phyloP scores from a whole-genome alignment of 805 yeast species.

The Wickerhamiella alocasiicola region DNA sequence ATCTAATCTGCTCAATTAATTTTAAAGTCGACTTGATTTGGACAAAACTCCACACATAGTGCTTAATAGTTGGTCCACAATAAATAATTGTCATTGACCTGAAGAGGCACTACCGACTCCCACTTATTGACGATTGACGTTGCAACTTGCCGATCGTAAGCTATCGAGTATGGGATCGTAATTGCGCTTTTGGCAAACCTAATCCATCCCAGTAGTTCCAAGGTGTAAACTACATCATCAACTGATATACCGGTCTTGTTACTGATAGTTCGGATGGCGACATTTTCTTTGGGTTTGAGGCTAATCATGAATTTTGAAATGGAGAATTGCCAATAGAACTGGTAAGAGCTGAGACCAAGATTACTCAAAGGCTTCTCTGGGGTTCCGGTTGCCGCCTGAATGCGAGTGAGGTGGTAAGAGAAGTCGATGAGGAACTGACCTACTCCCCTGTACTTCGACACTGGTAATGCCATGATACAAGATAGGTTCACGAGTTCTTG shows the following conservation, averaged over 20 bases:
- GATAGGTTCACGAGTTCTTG: constrained; percentile 58
- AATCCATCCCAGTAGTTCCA: constrained; percentile 63
- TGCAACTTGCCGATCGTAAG: constrained; percentile 29
- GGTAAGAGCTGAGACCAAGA: constrained; percentile 71
- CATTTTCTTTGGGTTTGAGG: constrained; percentile 12
- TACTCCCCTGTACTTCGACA: constrained; percentile 75
- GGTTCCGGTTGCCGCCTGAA: constrained; percentile 72
- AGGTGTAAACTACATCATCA: constrained; percentile 75
- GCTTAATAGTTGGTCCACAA: not conserved
- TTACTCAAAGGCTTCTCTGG: constrained; percentile 93
- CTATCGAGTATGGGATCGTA: too few relatives aligned
- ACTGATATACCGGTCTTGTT: constrained; percentile 72
- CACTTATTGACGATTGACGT: not conserved
- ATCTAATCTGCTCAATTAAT: too few relatives aligned
- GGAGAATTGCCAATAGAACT: constrained; percentile 72
- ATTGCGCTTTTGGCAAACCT: too few relatives aligned
- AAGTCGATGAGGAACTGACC: constrained; percentile 83
- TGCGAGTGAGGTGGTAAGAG: constrained; percentile 64
- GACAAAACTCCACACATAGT: not conserved
- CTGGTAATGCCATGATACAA: constrained; percentile 83
- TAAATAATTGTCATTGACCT: not conserved
- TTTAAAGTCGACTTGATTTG: too few relatives aligned
- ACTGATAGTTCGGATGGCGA: constrained; percentile 49
- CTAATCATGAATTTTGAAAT: constrained; percentile 39
- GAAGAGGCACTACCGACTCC: not conserved